Evolutionary conservation across 2,329 filamentous ascomycete species (phyloP), one percentile per base, ranked within the genome.

Genomic region (Didymella sp.): DNA sequence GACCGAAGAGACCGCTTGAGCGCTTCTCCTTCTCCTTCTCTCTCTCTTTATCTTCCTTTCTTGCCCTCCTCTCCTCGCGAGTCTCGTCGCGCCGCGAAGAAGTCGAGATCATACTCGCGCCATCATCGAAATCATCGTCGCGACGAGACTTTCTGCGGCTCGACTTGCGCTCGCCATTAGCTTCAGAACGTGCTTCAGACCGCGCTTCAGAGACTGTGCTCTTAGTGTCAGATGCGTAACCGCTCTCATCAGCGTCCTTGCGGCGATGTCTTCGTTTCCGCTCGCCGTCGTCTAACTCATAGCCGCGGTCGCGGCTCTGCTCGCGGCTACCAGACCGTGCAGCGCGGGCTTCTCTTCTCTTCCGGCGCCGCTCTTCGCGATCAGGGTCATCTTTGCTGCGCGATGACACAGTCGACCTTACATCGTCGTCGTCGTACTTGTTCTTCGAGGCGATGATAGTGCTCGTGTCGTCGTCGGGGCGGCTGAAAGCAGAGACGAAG

Each of bases 1-100:
- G 62, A 5, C 79, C 77, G 46, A 81, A 77, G 7, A 82, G 51
- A 12, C 80, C 78, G 44, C 76, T 76, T 45, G 79, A 79, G 61
- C 78, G 77, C 58, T 79, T 79, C 47, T 79, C 78, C 59, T 44
- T 51, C 11, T 70, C 67, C 41, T 78, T 75, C 33, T 73, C 66
- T 55, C 66, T 71, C 17, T 70, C 67, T 46, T 67, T 71, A 6
- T 55, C 56, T 28, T 59, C 51, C 37, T 45, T 51, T 12, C 47
- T 28, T 51, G 58, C 71, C 4, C 70, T 59, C 27, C 62, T 67
- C 21, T 79, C 78, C 25, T 78, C 77, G 9, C 35, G 35, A 17
- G 35, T 38, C 35, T 38, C 35, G 22, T 78, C 74, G 38, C 71
- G 70, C 37, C 74, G 72, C 11, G 77, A 74, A 19, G 78, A 72